Evolutionary conservation across 139 green algal genomes (phyloP).

Genomic region (Deuterostichococcus epilithicus): DNA sequence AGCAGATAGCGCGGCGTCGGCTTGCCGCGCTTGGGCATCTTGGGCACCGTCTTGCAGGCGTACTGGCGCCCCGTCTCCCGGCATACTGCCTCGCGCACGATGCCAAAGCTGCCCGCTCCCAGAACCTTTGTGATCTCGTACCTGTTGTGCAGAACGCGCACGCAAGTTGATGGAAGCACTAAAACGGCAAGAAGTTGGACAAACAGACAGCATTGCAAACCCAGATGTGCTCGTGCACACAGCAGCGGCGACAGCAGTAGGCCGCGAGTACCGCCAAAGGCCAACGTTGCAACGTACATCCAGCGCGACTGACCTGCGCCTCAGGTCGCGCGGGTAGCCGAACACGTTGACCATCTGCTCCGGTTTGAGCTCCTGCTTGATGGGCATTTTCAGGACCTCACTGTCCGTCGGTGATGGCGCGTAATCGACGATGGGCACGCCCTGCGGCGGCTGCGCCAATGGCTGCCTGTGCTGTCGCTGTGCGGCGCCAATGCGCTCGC

Average conservation of each 20-base stretch:
- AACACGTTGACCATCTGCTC: conserved; percentile 73
- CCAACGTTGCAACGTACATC: background rate
- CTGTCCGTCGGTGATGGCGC: conserved; percentile 60
- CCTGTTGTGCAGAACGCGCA: no score
- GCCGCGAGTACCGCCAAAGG: no score
- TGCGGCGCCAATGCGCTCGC: background rate
- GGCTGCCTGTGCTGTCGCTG: background rate
- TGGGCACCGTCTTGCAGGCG: conserved; percentile 86
- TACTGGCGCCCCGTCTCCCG: conserved; percentile 36
- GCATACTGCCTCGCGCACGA: conserved; percentile 75
- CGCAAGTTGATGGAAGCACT: background rate
- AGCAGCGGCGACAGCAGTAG: no score
- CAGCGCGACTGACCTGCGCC: conserved; percentile 21
- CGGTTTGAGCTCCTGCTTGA: conserved; percentile 57
- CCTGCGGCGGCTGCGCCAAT: background rate
- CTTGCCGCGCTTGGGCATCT: conserved; percentile 70
- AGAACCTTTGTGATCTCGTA: conserved; percentile 76
- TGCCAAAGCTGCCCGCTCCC: conserved; percentile 83
- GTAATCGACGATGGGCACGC: conserved; percentile 47
- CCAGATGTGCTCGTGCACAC: no score
- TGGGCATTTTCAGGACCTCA: conserved; percentile 60
- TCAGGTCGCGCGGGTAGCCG: conserved; percentile 58
- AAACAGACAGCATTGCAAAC: no score
- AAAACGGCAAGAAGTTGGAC: background rate
- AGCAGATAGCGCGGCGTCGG: conserved; percentile 84